Conservation (phyloP, 768 basidiomycete genomes). For the Leucocoprinus leucothites region DNA sequence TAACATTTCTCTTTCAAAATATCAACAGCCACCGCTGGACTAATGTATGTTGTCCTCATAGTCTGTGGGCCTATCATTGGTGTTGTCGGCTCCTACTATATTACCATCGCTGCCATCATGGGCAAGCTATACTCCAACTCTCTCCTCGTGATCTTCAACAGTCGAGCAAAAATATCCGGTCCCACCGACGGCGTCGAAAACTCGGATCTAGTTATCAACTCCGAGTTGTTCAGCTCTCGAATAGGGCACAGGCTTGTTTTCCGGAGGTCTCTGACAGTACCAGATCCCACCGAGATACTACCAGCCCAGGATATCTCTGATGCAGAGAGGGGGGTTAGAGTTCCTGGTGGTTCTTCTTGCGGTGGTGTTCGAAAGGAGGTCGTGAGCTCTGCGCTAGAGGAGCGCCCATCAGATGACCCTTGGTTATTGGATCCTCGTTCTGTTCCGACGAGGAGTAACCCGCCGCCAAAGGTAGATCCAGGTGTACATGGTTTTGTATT, state of each 20-base stretch:
- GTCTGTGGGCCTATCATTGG: conserved; percentile 24
- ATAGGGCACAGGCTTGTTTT: neutral
- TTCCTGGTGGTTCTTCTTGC: neutral
- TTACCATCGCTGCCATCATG: conserved; percentile 29
- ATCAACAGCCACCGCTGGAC: conserved; percentile 28
- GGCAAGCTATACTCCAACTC: conserved; percentile 34
- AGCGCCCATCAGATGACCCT: neutral
- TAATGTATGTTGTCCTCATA: conserved; percentile 25
- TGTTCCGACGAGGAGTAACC: neutral
- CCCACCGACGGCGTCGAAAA: neutral
- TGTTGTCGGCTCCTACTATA: conserved; percentile 25
- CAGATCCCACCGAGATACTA: neutral
- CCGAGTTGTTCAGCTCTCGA: neutral
- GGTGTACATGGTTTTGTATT: conserved; percentile 2
- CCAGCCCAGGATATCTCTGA: neutral
- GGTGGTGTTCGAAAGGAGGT: neutral
- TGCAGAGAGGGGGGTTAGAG: neutral
- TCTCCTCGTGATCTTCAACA: conserved; percentile 30
- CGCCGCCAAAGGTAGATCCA: neutral
- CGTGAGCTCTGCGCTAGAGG: neutral
- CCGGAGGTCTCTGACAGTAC: neutral
- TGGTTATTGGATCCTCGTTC: neutral
- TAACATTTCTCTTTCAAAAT: too few species aligned
- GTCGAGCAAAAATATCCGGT: conserved; percentile 14
- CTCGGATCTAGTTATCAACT: neutral